These are phyloP conservation scores for Heterobasidion irregulare DNA, from an alignment of 1,284 basidiomycete genomes.

Conservation along the genomic window DNA sequence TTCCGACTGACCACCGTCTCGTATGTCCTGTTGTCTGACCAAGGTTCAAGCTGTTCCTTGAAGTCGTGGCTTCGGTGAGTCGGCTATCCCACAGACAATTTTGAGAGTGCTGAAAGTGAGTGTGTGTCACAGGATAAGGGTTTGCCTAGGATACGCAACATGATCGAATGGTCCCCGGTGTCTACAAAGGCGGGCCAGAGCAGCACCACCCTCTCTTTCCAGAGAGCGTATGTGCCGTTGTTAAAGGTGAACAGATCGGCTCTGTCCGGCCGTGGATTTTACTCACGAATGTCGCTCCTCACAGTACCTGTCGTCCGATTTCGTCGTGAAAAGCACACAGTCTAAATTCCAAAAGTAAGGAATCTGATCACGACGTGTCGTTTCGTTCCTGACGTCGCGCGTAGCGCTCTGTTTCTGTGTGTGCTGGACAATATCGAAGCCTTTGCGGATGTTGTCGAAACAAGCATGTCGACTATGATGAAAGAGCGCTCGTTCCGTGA, in stretches of 20 bases:
- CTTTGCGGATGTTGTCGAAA: conserved; percentile 32
- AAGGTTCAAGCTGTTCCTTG: background rate
- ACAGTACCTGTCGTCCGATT: conserved; percentile 56
- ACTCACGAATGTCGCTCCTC: background rate
- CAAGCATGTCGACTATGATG: conserved; percentile 35
- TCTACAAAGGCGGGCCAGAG: background rate
- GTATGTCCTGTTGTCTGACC: background rate
- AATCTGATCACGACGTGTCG: background rate
- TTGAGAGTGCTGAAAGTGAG: no score
- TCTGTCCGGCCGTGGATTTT: no score
- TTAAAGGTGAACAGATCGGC: conserved; percentile 34
- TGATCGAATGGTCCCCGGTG: background rate
- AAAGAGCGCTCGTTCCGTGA: conserved; percentile 11
- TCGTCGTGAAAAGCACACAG: conserved; percentile 49
- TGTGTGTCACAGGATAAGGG: background rate
- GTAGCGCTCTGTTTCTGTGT: conserved; percentile 43
- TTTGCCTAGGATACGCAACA: background rate
- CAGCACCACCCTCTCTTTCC: conserved; percentile 42
- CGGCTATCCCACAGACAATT: background rate
- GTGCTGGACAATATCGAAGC: conserved; percentile 42
- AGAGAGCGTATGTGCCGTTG: conserved; percentile 47
- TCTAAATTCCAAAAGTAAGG: conserved; percentile 39
- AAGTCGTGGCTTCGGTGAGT: background rate
- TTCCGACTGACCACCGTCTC: background rate
- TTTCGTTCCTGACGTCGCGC: background rate